These are phyloP conservation scores for Albifimbria verrucaria DNA, from an alignment of 2,329 filamentous ascomycete species.

Conservation along the genomic window DNA sequence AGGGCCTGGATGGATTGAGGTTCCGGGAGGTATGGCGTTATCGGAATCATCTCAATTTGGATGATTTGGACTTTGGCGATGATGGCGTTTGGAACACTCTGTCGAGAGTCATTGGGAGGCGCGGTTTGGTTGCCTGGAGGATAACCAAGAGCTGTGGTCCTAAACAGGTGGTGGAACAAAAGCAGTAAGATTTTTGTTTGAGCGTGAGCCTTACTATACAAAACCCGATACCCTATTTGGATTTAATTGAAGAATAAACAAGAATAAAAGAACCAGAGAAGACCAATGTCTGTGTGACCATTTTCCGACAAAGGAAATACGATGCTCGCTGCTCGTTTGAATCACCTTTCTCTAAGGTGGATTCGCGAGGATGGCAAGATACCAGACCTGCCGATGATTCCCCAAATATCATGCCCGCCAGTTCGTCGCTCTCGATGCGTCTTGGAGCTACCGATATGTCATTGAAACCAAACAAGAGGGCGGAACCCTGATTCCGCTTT, in stretches of 20 bases:
- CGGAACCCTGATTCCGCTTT: too few species aligned
- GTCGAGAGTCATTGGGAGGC: slow-evolving; percentile 60
- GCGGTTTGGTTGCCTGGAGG: slow-evolving; percentile 61
- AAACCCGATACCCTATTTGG: neutral
- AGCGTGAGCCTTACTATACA: neutral
- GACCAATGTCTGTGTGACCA: too few species aligned
- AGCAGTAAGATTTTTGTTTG: slow-evolving; percentile 10
- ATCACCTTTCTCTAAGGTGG: neutral
- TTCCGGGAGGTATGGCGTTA: slow-evolving; percentile 71
- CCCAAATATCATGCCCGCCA: too few species aligned
- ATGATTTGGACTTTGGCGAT: slow-evolving; percentile 76
- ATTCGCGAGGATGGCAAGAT: too few species aligned
- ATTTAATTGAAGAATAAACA: neutral
- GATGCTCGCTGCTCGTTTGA: neutral
- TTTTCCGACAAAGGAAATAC: neutral
- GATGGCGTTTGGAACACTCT: slow-evolving; percentile 74
- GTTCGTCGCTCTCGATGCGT: too few species aligned
- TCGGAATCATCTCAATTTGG: slow-evolving; percentile 67
- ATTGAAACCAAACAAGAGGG: too few species aligned
- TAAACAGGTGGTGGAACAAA: slow-evolving; percentile 10
- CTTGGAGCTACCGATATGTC: too few species aligned
- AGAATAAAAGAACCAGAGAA: neutral
- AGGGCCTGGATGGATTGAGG: slow-evolving; percentile 55
- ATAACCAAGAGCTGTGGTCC: slow-evolving; percentile 58
- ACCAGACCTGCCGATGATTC: too few species aligned